These are phyloP conservation scores for Hydnum rufescens DNA, from an alignment of 768 basidiomycete species.

Conservation along the genomic window DNA sequence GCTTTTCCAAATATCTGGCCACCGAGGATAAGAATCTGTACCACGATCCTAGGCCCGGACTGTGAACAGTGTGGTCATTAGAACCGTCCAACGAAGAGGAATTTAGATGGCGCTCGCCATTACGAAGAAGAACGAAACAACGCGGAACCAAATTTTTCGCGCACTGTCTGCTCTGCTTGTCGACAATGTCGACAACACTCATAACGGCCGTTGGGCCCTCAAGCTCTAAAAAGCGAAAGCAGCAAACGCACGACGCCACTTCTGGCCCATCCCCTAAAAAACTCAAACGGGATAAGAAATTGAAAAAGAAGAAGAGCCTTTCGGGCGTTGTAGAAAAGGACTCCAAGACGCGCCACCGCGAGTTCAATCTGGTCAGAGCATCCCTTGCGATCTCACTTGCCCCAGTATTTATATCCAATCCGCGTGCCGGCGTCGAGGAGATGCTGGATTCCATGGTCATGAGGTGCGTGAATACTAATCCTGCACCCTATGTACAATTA, in stretches of 20 bases:
- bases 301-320: constrained; percentile 18
- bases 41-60: constrained; percentile 61
- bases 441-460: constrained; percentile 89
- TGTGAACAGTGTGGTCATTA: constrained; percentile 21
- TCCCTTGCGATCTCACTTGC: constrained; percentile 55
- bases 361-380: constrained; percentile 46
- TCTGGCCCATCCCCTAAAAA: constrained; percentile 2
- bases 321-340: not conserved
- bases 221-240: constrained; percentile 18
- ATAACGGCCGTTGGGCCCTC: constrained; percentile 8
- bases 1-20: constrained; percentile 80
- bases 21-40: constrained; percentile 63
- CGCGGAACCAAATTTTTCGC: not conserved
- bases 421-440: constrained; percentile 61
- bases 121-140: not conserved
- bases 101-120: not conserved
- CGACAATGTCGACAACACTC: not conserved
- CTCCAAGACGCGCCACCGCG: constrained; percentile 14
- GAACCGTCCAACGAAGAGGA: too few species aligned
- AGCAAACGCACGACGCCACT: constrained; percentile 13
- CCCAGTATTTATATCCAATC: constrained; percentile 58
- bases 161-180: not conserved
- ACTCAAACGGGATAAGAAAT: constrained; percentile 19
- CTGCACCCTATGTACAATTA: not conserved
- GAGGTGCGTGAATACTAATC: constrained; percentile 36